A percentile compares a stretch with the other conserved stretches of the same genome.
phyloP scores from a whole-genome alignment of 2,329 filamentous ascomycete species.

The Trichophyton benhamiae region DNA sequence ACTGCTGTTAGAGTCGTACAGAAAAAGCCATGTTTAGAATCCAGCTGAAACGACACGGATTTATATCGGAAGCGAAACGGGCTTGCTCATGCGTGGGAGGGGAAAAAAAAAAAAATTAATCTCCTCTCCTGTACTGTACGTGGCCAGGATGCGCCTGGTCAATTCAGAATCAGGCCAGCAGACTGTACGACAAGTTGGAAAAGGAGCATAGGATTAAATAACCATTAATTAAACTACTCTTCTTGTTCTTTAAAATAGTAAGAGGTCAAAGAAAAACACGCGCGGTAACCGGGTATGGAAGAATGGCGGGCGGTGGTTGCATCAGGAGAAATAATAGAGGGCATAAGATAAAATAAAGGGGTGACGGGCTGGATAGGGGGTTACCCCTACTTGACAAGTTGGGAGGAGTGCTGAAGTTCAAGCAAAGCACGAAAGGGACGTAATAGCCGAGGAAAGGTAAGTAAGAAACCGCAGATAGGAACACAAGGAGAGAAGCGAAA shows the following conservation, averaged over 20 bases:
- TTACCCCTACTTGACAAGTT: not conserved
- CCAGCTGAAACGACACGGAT: not conserved
- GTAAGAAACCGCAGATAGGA: not conserved
- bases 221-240: conserved; percentile 5
- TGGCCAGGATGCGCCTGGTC: not conserved
- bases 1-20: not conserved
- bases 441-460: not conserved
- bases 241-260: conserved; percentile 5
- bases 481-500: not conserved
- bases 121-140: not conserved
- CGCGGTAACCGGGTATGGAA: conserved; percentile 4
- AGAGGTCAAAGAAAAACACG: conserved; percentile 4
- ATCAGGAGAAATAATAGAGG: not conserved
- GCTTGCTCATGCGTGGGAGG: not conserved
- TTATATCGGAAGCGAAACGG: not conserved
- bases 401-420: not conserved
- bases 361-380: not conserved
- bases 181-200: not conserved
- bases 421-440: not conserved
- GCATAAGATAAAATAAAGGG: conserved; percentile 1
- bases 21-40: not conserved
- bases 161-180: not conserved
- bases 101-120: not conserved
- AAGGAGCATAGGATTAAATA: conserved; percentile 2
- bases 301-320: conserved; percentile 1